Base-by-base conservation (phyloP, 2,329 filamentous ascomycete species). In the Ophiocordyceps sinensis region DNA sequence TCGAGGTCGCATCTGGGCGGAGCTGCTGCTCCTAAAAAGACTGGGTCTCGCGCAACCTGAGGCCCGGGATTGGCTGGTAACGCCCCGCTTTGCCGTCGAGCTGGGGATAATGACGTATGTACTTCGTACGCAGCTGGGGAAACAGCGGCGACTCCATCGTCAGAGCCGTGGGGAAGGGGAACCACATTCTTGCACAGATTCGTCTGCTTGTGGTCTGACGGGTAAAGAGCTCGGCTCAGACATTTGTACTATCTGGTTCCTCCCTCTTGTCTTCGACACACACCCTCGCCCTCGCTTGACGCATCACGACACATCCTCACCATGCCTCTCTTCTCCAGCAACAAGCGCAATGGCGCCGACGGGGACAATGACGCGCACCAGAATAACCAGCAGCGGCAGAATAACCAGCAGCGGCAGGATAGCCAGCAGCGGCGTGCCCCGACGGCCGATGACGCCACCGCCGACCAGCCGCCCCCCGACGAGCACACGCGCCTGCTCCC, bases 401-500 rank as follows among this genome's bases (percentile, higher is more conserved):
- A 34, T 5, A 28, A 26, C 13, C 35, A 28, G 36, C 19, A 28
- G n/a, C n/a, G n/a, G n/a, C n/a, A n/a, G n/a, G n/a, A n/a, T n/a
- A n/a, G n/a, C n/a, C 12, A 14, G n/a, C 32, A n/a, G 9, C 42
- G 17, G 43, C 40, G 3, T 35, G 28, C 28, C 40, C 19, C 19
- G 19, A 30, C 42, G 29, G 52, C 58, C n/a, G 52, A 53, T 13
- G 51, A 14, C 4, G 9, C n/a, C 15, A 4, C n/a, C 32, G 7
- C 44, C 8, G 51, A 54, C 19, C 51, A 49, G 28, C 45, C 53
- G 17, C 47, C 52, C 13, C 57, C 68, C 7, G 62, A 72, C 47
- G 73, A 78, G 53, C 70, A 72, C 47, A 77, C 73, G 3, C 73
- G 82, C 28, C 68, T 93, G 49, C 71, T 93, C 23, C 79, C 79